Conservation (phyloP, 2,329 filamentous ascomycete species). For the Aureobasidium sp. region DNA sequence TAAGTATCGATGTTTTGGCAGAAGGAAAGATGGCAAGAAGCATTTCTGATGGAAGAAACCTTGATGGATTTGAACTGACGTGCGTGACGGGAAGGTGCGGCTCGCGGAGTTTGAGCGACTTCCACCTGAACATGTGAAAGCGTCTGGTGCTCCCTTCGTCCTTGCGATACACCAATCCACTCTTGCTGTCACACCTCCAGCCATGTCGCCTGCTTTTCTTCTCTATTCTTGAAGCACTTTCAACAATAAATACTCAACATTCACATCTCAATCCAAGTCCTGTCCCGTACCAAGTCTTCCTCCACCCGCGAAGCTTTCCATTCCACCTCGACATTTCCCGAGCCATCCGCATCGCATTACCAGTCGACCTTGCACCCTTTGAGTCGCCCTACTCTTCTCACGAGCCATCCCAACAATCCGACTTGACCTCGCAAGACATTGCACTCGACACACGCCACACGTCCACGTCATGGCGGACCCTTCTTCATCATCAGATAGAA, state of each 20-base stretch:
- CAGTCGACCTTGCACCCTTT: background rate
- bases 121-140: background rate
- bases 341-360: background rate
- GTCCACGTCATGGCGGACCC: background rate
- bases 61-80: constrained; percentile 6
- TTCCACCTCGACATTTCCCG: background rate
- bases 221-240: background rate
- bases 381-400: background rate
- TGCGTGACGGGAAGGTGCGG: background rate
- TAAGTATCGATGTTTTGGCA: background rate
- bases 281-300: background rate
- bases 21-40: background rate
- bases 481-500: background rate
- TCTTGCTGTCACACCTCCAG: background rate
- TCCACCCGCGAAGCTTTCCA: background rate
- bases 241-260: too few species aligned
- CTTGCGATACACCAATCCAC: background rate
- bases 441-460: background rate
- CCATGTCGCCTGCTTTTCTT: constrained; percentile 7
- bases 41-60: background rate
- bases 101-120: background rate
- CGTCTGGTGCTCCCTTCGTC: background rate
- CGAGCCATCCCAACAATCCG: background rate
- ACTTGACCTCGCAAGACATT: background rate
- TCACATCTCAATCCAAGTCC: background rate